These are phyloP conservation scores for Backusella mclennaniae DNA, from an alignment of 192 early-diverging fungal genomes.

Conservation along the genomic window DNA sequence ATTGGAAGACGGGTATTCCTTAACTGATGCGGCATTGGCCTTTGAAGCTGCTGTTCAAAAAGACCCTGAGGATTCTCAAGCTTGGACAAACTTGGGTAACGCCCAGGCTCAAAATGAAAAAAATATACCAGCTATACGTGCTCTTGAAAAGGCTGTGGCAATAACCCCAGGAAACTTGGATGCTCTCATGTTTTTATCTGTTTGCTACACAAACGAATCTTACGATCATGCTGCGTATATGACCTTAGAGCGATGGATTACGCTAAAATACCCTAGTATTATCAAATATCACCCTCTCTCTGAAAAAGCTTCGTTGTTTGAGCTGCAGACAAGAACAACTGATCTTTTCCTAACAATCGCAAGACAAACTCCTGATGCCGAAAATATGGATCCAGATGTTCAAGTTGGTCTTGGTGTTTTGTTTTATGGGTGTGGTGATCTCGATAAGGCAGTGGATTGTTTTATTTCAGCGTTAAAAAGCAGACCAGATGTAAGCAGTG, in stretches of 20 bases:
- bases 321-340: slow-evolving; percentile 65
- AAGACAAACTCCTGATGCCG: slow-evolving; percentile 45
- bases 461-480: slow-evolving; percentile 89
- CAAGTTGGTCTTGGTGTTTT: slow-evolving; percentile 97
- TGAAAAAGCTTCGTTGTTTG: slow-evolving; percentile 37
- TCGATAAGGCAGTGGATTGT: slow-evolving; percentile 96
- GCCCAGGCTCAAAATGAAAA: slow-evolving; percentile 97
- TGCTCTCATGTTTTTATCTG: slow-evolving; percentile 75
- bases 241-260: slow-evolving; percentile 87
- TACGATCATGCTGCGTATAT: slow-evolving; percentile 85
- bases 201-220: slow-evolving; percentile 95
- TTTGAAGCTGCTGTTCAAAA: slow-evolving; percentile 88
- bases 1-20: slow-evolving; percentile 48
- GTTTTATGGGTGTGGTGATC: slow-evolving; percentile 91
- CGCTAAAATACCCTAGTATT: slow-evolving; percentile 65
- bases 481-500: slow-evolving; percentile 55
- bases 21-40: slow-evolving; percentile 85
- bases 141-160: slow-evolving; percentile 78
- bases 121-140: slow-evolving; percentile 89
- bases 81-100: slow-evolving; percentile 90
- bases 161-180: slow-evolving; percentile 64
- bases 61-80: slow-evolving; percentile 70
- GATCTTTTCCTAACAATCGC: slow-evolving; percentile 79
- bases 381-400: slow-evolving; percentile 80
- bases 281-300: slow-evolving; percentile 30